phyloP scores from a whole-genome alignment of 495 filamentous ascomycete species.

The Xylaria grammica region DNA sequence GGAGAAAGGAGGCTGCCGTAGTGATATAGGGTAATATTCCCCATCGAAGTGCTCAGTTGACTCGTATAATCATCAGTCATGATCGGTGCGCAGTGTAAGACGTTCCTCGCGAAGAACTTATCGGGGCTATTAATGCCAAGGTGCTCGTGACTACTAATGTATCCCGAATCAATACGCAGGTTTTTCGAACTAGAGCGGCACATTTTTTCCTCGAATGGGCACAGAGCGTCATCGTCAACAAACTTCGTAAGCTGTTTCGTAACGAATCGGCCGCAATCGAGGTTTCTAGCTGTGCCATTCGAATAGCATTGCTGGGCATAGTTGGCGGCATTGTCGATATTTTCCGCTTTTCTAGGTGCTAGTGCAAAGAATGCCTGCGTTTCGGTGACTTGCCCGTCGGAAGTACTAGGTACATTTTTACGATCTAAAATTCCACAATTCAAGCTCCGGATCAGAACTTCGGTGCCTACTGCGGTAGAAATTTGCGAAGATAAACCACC shows the following conservation, averaged over 20 bases:
- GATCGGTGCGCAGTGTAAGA: conserved; percentile 30
- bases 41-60: too few species aligned
- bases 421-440: conserved; percentile 11
- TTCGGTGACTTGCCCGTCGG: background rate
- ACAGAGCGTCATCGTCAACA: conserved; percentile 21
- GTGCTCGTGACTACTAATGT: conserved; percentile 25
- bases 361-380: too few species aligned
- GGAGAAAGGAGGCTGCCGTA: too few species aligned
- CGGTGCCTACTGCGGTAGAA: conserved; percentile 6
- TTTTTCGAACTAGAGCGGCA: conserved; percentile 20
- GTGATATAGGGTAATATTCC: too few species aligned
- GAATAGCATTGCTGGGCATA: conserved; percentile 23
- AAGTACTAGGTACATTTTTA: too few species aligned
- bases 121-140: conserved; percentile 30
- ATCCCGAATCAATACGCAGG: conserved; percentile 27
- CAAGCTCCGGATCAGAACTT: conserved; percentile 10
- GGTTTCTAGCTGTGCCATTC: conserved; percentile 13
- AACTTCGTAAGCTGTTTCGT: conserved; percentile 3
- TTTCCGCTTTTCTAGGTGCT: too few species aligned
- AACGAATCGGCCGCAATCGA: conserved; percentile 17
- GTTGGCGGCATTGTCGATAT: conserved; percentile 17
- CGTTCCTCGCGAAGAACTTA: conserved; percentile 14
- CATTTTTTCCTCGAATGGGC: conserved; percentile 26
- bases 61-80: conserved; percentile 25
- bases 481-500: background rate